A percentile compares a stretch with the other conserved stretches of the same genome.
Conservation (phyloP, 805 yeast species). For the Monosporozyma siamensis region DNA sequence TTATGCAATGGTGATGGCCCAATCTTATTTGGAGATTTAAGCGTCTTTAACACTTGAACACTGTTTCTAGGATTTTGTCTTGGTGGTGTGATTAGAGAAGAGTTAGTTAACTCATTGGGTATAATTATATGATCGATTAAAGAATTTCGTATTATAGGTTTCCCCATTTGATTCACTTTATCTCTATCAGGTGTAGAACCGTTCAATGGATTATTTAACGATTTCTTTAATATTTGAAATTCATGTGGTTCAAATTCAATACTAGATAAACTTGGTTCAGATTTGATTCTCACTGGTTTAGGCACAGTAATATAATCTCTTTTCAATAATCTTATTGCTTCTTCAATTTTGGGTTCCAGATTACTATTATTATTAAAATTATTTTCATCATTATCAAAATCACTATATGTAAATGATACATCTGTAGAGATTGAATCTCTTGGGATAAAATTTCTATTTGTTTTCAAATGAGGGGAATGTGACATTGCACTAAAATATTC, state of each 20-base stretch:
- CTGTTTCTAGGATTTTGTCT: neutral
- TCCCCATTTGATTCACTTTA: neutral
- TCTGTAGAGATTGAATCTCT: neutral
- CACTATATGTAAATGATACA: neutral
- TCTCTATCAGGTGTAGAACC: neutral
- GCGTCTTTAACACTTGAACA: neutral
- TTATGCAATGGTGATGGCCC: no score
- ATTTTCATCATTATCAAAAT: neutral
- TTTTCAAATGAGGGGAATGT: neutral
- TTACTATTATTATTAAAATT: neutral
- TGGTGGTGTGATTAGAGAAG: neutral
- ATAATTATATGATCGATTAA: conserved; percentile 1
- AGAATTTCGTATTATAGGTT: conserved; percentile 1
- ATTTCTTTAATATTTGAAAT: conserved; percentile 10
- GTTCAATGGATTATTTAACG: no score
- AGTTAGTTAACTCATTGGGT: neutral
- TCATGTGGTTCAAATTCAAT: conserved; percentile 12
- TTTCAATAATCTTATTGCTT: conserved; percentile 15
- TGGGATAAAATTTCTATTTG: neutral
- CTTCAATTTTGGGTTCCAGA: conserved; percentile 12
- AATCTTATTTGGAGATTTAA: neutral
- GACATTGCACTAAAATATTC: conserved; percentile 3
- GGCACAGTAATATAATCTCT: conserved; percentile 7
- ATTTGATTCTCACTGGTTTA: neutral
- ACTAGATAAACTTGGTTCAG: conserved; percentile 2